Percentiles rank a stretch among this genome's conserved stretches.
phyloP scores from a whole-genome alignment of 2,329 filamentous ascomycete species.

The Fusarium miscanthi region DNA sequence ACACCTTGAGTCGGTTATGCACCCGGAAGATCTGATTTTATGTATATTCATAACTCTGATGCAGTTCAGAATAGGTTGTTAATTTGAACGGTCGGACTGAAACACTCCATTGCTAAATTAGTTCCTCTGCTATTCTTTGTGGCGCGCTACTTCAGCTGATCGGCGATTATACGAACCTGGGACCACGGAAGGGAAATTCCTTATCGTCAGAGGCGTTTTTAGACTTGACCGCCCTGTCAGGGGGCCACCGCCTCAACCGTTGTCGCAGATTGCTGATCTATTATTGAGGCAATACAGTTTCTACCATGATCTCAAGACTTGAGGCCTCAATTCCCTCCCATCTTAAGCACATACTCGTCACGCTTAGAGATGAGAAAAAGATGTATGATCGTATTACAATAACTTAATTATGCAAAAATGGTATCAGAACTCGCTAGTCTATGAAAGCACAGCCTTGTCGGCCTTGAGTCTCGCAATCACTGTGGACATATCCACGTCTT shows the following conservation, averaged over 20 bases:
- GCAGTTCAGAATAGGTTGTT: not conserved
- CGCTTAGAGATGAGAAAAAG: not conserved
- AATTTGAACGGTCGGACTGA: not conserved
- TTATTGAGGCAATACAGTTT: not conserved
- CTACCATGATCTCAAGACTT: not conserved
- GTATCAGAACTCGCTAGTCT: constrained; percentile 16
- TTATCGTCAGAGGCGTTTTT: not conserved
- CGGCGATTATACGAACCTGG: not conserved
- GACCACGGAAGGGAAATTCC: not conserved
- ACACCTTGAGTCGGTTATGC: not conserved
- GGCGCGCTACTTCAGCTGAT: not conserved
- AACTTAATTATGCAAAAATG: constrained; percentile 2
- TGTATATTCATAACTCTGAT: not conserved
- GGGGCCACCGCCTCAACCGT: not conserved
- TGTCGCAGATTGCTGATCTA: not conserved
- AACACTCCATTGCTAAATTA: not conserved
- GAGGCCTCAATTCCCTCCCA: not conserved
- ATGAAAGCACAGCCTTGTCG: constrained; percentile 28
- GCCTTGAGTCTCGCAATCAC: constrained; percentile 24
- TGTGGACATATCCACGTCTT: constrained; percentile 21
- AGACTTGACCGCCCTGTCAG: not conserved
- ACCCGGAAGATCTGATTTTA: not conserved
- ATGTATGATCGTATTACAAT: constrained; percentile 1
- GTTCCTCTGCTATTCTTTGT: not conserved
- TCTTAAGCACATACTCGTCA: not conserved